Base-by-base conservation (phyloP, 179 eudicot species). In the Actinidia polygama region DNA sequence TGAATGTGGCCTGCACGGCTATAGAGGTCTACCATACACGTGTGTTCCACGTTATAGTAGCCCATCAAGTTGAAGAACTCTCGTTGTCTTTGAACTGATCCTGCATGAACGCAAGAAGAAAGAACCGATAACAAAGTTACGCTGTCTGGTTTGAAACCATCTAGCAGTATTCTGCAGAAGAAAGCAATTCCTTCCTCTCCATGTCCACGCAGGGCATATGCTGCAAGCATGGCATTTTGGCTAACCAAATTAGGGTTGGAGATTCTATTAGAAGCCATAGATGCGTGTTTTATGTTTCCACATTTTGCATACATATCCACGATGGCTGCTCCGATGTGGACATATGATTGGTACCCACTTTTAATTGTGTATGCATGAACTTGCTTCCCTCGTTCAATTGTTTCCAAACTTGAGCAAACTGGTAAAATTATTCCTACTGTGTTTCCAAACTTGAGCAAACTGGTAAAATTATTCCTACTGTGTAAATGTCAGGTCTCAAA, bases 231-330 rank as follows among this genome's bases (percentile, higher is more conserved):
- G 47, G 92, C 87, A 71, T 92, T 92, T 81, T 88, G 85, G 62
- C 87, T 87, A 15, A 92, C 85, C 78, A 92, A 76, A 84, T 88
- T 91, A 69, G 83, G 87, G 36, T 78, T 75, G 67, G 57, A 15
- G 18, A 88, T 87, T 50, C 88, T 86, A 14, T 57, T 44, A 77
- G 75, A 80, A n/a, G 84, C 88, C 21, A 63, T 74, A 21, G 57
- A 49, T 15, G 92, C 88, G 70, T 87, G 62, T 26, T 86, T 83
- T 63, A 89, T 79, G 62, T 82, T 83, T 79, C 91, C 92, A 75
- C 91, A 91, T 87, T 91, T 91, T 73, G 90, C 89, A 81, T 89
- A 91, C 91, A 90, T 89, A 77, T 91, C 92, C 36, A 90, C 80
- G 0, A 91, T 79, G 53, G 92, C 88, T 76, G 93, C 87, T 83